Base-by-base conservation (phyloP, 2,329 filamentous ascomycete genomes). In the Diaporthe helianthi region DNA sequence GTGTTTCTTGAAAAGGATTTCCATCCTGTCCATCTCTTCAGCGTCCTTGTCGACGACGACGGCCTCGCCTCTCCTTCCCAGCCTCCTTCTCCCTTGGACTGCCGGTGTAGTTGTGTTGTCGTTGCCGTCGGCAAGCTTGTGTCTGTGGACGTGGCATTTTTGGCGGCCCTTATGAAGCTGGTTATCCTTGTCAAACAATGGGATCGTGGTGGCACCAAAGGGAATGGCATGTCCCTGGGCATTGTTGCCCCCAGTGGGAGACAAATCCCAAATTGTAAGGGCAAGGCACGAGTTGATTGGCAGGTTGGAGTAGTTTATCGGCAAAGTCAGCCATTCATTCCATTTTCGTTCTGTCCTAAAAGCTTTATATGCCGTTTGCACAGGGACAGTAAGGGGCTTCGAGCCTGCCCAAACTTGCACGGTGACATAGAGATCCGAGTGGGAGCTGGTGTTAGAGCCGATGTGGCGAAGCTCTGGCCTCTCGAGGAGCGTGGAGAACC, bases 301-400 rank as follows among this genome's bases (percentile, higher is more conserved):
- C 1, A 97, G 87, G 69, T 92, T 91, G 71, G 92, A 90, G 79
- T 98, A 96, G 5, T 90, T 87, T 71, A 98, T 89, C 0, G 96
- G 95, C 47, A 99, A 83, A 38, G 91, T 89, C 33, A 99, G 87
- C 96, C 97, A 99, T 82, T 98, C 95, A 78, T 97, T 97, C 96
- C 96, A 98, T 77, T 89, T 88, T 81, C 90, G 83, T 76, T 91
- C 89, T 44, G 87, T 87, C 77, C 94, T 93, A 78, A 99, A 98
- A 9, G 93, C 83, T 77, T 94, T 97, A 82, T 98, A 98, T 29
- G 93, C 88, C 3, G 96, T 99, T 79, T 98, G 95, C 13, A 97
- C 87, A 0, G 94, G 92, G 1, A 98, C 93, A 0, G 94, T 97
- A 74, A 99, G 83, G 44, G 95, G 94, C 79, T 99, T 99, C 33